Conservation (phyloP, 257 asterid species). For the Verbascum thapsus region DNA sequence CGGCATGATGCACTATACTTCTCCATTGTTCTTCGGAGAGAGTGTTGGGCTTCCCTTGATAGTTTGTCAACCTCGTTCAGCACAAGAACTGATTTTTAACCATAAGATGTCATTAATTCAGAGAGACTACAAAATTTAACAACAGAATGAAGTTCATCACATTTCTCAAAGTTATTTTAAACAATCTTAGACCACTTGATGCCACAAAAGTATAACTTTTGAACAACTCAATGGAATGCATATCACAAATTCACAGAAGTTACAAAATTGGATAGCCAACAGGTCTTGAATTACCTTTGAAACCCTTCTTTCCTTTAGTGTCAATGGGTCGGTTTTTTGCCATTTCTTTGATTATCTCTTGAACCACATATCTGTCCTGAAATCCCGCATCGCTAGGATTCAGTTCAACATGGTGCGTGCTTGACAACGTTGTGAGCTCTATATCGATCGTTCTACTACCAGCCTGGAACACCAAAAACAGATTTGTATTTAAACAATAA, state of each 20-base stretch:
- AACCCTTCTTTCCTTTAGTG: conserved; percentile 86
- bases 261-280: conserved; percentile 5
- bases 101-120: conserved; percentile 31
- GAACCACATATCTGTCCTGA: conserved; percentile 94
- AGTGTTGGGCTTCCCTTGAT: conserved; percentile 98
- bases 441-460: conserved; percentile 81
- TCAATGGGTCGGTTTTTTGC: conserved; percentile 95
- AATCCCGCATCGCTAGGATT: conserved; percentile 97
- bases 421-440: conserved; percentile 83
- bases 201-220: conserved; percentile 2
- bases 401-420: conserved; percentile 90
- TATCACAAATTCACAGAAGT: not conserved
- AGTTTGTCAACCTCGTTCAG: conserved; percentile 96
- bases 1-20: conserved; percentile 94
- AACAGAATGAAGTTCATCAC: conserved; percentile 21
- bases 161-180: conserved; percentile 16
- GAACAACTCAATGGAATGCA: not conserved
- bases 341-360: conserved; percentile 96
- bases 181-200: no score
- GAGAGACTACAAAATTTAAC: conserved; percentile 26
- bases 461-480: conserved; percentile 55
- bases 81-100: conserved; percentile 64
- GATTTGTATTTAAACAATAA: conserved; percentile 26
- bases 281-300: conserved; percentile 63
- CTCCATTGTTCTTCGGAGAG: conserved; percentile 99